Conservation (phyloP, 2,329 filamentous ascomycete genomes). For the Teratosphaeriaceae sp. region DNA sequence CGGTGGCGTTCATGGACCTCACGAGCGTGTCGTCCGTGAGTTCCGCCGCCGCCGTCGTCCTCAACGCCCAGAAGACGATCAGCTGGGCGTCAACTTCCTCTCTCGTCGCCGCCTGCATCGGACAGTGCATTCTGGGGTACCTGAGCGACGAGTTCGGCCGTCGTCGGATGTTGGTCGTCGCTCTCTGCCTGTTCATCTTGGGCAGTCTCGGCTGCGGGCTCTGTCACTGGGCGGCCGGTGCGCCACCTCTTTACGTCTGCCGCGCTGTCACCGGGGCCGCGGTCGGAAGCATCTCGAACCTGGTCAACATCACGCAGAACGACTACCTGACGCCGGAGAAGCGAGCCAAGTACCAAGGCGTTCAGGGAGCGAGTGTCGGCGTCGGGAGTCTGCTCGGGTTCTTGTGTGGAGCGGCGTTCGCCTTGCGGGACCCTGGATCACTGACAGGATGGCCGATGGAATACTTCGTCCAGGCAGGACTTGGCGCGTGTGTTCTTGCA, state of each 20-base stretch:
- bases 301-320: conserved; percentile 20
- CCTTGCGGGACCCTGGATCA: background rate
- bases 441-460: conserved; percentile 10
- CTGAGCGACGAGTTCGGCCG: conserved; percentile 17
- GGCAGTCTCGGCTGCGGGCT: conserved; percentile 9
- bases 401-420: conserved; percentile 14
- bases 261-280: conserved; percentile 15
- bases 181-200: conserved; percentile 5
- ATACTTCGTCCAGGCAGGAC: conserved; percentile 10
- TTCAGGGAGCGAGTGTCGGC: conserved; percentile 17
- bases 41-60: conserved; percentile 3
- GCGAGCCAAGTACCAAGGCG: conserved; percentile 15
- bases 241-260: conserved; percentile 8
- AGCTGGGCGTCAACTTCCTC: conserved; percentile 15
- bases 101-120: conserved; percentile 14
- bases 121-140: conserved; percentile 17
- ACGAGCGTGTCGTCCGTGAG: background rate
- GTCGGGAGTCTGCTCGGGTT: conserved; percentile 16
- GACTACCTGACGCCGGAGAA: conserved; percentile 14
- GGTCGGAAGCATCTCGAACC: conserved; percentile 15
- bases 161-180: conserved; percentile 14
- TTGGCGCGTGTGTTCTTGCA: conserved; percentile 7
- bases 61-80: conserved; percentile 12
- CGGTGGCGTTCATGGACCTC: background rate
- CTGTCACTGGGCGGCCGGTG: conserved; percentile 1